Evolutionary conservation across 495 filamentous ascomycete species (phyloP).

Genomic region (Parathielavia hyrcaniae): DNA sequence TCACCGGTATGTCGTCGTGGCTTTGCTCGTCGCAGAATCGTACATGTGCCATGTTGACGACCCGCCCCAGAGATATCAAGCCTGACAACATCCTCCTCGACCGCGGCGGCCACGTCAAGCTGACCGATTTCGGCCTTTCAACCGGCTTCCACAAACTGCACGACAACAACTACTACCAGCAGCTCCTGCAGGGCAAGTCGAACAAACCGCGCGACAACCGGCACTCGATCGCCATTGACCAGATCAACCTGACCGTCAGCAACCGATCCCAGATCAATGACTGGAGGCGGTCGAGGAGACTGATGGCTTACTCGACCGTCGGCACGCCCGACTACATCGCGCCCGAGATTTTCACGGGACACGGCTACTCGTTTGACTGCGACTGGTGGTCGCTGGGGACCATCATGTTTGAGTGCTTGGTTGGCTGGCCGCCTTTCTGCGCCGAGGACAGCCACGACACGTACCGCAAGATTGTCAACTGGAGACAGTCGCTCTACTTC

Average conservation of each 20-base stretch:
- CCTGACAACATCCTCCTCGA: constrained; percentile 98
- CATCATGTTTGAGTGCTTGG: constrained; percentile 99
- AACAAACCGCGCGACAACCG: constrained; percentile 66
- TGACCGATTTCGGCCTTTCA: constrained; percentile 96
- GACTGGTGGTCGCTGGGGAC: constrained; percentile 99
- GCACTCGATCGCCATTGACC: constrained; percentile 89
- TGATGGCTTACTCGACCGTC: constrained; percentile 97
- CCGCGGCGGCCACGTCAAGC: constrained; percentile 90
- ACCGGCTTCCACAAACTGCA: constrained; percentile 97
- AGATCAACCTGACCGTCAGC: constrained; percentile 96
- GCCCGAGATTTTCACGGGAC: constrained; percentile 93
- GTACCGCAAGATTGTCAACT: constrained; percentile 98
- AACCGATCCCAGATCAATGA: constrained; percentile 97
- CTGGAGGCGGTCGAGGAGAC: constrained; percentile 88
- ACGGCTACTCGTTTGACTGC: constrained; percentile 91
- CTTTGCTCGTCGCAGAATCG: neutral
- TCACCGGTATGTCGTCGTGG: constrained; percentile 61
- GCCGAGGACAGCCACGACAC: constrained; percentile 96
- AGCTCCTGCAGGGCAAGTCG: constrained; percentile 77
- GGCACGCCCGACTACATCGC: constrained; percentile 99
- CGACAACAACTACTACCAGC: constrained; percentile 96
- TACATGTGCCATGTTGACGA: constrained; percentile 7
- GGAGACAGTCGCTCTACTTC: constrained; percentile 92
- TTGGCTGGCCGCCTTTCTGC: constrained; percentile 99
- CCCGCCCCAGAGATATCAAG: constrained; percentile 77